phyloP scores from a whole-genome alignment of 352 stramenopile genomes.

The Phytopythium ostracodes region DNA sequence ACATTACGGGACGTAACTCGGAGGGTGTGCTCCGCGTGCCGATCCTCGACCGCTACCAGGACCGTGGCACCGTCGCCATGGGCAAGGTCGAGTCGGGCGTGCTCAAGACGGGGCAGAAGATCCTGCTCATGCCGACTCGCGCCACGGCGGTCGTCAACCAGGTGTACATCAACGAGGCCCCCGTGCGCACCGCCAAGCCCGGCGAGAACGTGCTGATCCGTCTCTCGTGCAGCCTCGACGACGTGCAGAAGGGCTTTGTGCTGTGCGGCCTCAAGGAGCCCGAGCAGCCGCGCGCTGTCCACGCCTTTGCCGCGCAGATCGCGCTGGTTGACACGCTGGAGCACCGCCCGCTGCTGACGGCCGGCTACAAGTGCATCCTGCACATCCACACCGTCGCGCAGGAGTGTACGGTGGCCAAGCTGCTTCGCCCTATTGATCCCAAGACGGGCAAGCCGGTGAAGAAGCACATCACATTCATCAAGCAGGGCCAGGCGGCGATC shows the following conservation, averaged over 20 bases:
- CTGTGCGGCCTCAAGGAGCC: conserved; percentile 77
- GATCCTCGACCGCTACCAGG: conserved; percentile 97
- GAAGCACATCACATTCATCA: conserved; percentile 95
- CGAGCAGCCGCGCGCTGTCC: conserved; percentile 51
- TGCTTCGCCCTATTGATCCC: conserved; percentile 84
- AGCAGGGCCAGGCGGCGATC: conserved; percentile 92
- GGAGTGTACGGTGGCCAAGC: conserved; percentile 92
- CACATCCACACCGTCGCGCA: conserved; percentile 97
- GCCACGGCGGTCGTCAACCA: conserved; percentile 58
- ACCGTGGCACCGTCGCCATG: conserved; percentile 96
- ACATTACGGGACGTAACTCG: conserved; percentile 89
- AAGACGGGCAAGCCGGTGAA: conserved; percentile 91
- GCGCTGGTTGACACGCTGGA: conserved; percentile 96
- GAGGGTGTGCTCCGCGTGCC: conserved; percentile 92
- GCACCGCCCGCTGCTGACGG: conserved; percentile 95
- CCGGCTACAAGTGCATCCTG: conserved; percentile 97
- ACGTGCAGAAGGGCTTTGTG: conserved; percentile 92
- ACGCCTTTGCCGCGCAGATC: conserved; percentile 91
- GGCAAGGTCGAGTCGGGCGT: conserved; percentile 98
- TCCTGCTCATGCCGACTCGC: conserved; percentile 95
- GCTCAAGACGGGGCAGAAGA: conserved; percentile 89
- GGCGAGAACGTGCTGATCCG: conserved; percentile 98
- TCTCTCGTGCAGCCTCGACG: conserved; percentile 84
- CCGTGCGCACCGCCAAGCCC: conserved; percentile 92
- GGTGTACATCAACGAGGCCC: conserved; percentile 92